Conservation (phyloP, 306 rosid species). For the Prunus mira region DNA sequence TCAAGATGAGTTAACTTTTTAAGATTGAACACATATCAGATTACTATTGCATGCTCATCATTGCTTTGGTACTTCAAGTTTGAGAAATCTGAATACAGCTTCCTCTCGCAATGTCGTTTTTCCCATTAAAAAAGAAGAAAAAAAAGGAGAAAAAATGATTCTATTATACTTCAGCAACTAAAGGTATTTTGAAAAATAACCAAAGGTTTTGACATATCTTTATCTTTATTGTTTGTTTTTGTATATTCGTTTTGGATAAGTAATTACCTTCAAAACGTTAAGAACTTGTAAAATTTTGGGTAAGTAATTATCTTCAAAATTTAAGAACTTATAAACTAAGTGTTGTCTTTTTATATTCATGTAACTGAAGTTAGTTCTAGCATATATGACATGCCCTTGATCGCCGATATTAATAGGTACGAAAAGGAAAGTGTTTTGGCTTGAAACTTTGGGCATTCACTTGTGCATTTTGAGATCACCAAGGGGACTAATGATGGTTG, state of each 20-base stretch:
- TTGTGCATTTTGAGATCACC: not conserved
- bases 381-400: slow-evolving; percentile 84
- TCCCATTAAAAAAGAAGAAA: not conserved
- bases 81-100: not conserved
- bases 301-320: not conserved
- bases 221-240: not conserved
- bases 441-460: not conserved
- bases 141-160: not conserved
- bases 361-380: slow-evolving; percentile 82
- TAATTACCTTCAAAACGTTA: not conserved
- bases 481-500: not conserved
- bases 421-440: not conserved
- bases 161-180: not conserved
- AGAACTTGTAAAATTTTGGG: not conserved
- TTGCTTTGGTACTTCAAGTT: too few relatives aligned
- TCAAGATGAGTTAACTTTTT: too few relatives aligned
- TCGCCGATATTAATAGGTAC: slow-evolving; percentile 92
- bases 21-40: too few relatives aligned
- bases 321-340: not conserved
- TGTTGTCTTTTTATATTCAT: not conserved
- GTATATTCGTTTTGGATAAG: not conserved
- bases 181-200: not conserved
- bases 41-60: too few relatives aligned
- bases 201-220: not conserved
- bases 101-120: not conserved